These are phyloP conservation scores for Salix purpurea DNA, from an alignment of 345 rosid species.

Conservation along the genomic window DNA sequence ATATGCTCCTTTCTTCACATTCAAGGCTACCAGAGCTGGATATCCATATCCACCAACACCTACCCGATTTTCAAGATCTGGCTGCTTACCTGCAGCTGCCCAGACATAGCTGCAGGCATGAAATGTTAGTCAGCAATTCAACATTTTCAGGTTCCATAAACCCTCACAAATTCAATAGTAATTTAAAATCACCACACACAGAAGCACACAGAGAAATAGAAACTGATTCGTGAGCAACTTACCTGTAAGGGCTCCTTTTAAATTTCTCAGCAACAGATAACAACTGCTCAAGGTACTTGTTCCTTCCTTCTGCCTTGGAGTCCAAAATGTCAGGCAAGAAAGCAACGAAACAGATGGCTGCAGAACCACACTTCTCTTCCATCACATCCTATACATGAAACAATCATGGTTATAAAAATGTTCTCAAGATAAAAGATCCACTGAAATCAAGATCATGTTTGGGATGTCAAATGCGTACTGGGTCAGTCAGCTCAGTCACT, in stretches of 20 bases:
- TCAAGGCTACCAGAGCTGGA: conserved; percentile 94
- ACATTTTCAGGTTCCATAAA: neutral
- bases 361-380: conserved; percentile 87
- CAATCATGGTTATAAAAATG: neutral
- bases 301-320: conserved; percentile 95
- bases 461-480: conserved; percentile 42
- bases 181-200: neutral
- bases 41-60: conserved; percentile 97
- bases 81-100: conserved; percentile 92
- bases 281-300: conserved; percentile 64
- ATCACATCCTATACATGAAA: conserved; percentile 53
- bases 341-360: conserved; percentile 91
- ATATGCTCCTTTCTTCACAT: conserved; percentile 86
- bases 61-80: conserved; percentile 74
- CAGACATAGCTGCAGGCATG: conserved; percentile 66
- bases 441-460: conserved; percentile 5
- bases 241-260: conserved; percentile 85
- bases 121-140: neutral
- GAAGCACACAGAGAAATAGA: neutral
- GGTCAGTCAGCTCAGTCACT: conserved; percentile 78
- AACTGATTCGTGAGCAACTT: conserved; percentile 6
- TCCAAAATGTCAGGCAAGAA: conserved; percentile 96
- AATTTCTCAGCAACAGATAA: conserved; percentile 83
- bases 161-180: neutral
- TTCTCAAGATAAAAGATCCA: neutral